Base-by-base conservation (phyloP, 148 eudicot species). In the Nyssa sinensis region DNA sequence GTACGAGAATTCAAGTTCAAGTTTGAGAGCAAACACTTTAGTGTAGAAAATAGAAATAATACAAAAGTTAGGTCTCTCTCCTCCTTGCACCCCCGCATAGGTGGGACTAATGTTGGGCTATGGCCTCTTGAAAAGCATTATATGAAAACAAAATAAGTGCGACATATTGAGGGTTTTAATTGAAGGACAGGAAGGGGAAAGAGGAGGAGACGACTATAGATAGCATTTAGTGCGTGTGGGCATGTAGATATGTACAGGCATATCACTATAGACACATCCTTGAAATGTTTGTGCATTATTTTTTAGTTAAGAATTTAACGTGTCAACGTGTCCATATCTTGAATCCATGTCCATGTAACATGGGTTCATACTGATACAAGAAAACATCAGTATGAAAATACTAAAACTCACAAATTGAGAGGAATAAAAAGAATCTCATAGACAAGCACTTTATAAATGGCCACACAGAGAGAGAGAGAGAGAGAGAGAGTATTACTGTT, bases 401-500 rank as follows among this genome's bases (percentile, higher is more conserved):
- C 13, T 30, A 49, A 49, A 37, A 62, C 61, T 53, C 49, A 55
- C 27, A 49, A 63, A 23, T 65, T 25, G 61, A 73, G 61, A 64
- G 44, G 25, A 62, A 72, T 58, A 47, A 73, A 35, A 44, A 14
- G 24, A 31, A 17, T 14, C 9, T 24, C 33, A 7, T 19, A 51
- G 62, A 31, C 28, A 51, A 72, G 37, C 39, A 23, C 44, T 5
- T 30, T 30, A 31, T n/a, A 63, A 12, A 55, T 12, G n/a, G 17
- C n/a, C 5, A n/a, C 3, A 51, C n/a, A 69, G 57, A 33, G 51
- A 77, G 49, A 62, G 30, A 67, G 63, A 47, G 78, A 66, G 79
- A 71, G 77, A 78, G 78, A 79, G 78, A 71, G 78, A 64, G 68
- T 62, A 9, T 74, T 86, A 94, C 98, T 94, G 83, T 94, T 94